Evolutionary conservation across 306 rosid species (phyloP), one percentile per base, ranked within the genome.

Genomic region (Quercus cerris): DNA sequence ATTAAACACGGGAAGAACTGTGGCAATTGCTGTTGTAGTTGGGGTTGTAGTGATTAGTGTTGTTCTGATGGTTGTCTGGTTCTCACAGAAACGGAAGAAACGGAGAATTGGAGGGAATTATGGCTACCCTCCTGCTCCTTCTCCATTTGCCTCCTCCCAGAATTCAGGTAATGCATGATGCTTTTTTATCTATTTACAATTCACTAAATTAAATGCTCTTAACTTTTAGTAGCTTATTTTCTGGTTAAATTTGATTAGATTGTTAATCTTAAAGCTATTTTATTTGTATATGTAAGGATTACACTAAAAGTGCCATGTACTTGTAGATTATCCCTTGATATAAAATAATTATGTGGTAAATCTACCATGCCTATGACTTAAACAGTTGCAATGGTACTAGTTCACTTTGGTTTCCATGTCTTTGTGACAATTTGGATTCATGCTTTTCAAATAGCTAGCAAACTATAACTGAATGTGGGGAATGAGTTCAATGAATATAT

Each of bases 71-170:
- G 88, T 85, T 6, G 75, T 89, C 75, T 91, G 92, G 91, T 87
- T 93, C 77, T 81, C 78, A 68, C 82, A 76, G 81, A 96, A 81
- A 81, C 90, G 80, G 54, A 94, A 89, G 90, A 89, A 82, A 77
- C 86, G 87, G 85, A 80, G 55, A 81, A 81, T 61, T 33, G 83
- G 85, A 75, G 9, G 79, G 12, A 76, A 80, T 84, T 63, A 59
- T 81, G 86, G 85, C 63, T 91, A 89, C 82, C 77, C 68, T 51
- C 77, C 68, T 51, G 52, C 71, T 71, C 81, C 97, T 54, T 96
- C 99, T 67, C 99, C 99, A 52, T 88, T 82, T 73, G 77, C 95
- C 75, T 91, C 98, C n/a, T 95, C 98, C 70, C 98, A 93, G 67
- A 91, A 89, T 87, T 96, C 99, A 90, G 99, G 99, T 96, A 87